Evolutionary conservation across 495 filamentous ascomycete species (phyloP), one percentile per base, ranked within the genome.

Genomic region (Cercophora samala): DNA sequence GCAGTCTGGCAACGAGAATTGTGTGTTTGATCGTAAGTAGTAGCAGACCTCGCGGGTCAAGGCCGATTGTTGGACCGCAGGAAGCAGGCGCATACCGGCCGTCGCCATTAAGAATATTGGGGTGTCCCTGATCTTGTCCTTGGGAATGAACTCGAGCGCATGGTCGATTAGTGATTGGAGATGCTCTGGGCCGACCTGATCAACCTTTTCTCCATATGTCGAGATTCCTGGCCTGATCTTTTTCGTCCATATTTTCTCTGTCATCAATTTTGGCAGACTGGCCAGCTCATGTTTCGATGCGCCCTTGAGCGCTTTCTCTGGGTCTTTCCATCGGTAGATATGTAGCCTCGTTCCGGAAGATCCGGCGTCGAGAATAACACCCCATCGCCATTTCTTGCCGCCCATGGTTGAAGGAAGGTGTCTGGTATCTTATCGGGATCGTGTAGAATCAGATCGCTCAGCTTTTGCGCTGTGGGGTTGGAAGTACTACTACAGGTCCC

Each of bases 21-120:
- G 81, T 13, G 93, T 93, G 59, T 92, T 89, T 58, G 84, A 79
- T 59, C 87, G 89, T 21, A 93, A 88, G 73, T 95, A 98, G 9
- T 87, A 84, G 79, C 95, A 99, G 13, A 96, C 89, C 69, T 93
- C 85, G 64, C 85, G 78, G 26, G 97, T 81, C 22, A 99, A 80
- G 0, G 87, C 82, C 25, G 85, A 84, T 59, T 90, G 89, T 73
- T 97, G 84, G 3, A 82, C 64, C 52, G 90, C 85, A 21, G 88
- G 88, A n/a, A 99, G 83, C 17, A 99, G 82, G 55, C 95, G 90
- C 89, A 99, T 93, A 23, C 95, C 95, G n/a, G 95, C 95, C 4
- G 95, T 99, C 32, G 95, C 95, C 69, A 98, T 90, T 32, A 99
- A 80, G 72, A 97, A 99, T 24, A 99, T 86, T 1, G 95, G 96